A percentile compares a stretch with the other conserved stretches of the same genome.
phyloP scores from a whole-genome alignment of 768 basidiomycete species.

The Hericium erinaceus region DNA sequence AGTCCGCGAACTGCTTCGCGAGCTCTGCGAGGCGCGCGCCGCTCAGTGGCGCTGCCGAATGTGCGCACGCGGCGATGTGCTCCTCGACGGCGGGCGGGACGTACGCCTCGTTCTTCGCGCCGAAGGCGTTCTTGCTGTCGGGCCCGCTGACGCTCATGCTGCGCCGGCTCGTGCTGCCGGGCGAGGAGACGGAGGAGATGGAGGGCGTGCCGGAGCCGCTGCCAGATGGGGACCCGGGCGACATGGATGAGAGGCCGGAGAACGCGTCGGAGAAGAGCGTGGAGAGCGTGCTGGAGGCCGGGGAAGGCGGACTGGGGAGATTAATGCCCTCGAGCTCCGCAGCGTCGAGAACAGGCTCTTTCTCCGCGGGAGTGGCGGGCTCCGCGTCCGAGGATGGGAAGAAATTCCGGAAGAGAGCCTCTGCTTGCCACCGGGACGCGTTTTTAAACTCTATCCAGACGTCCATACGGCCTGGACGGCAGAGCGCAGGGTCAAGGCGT shows the following conservation, averaged over 20 bases:
- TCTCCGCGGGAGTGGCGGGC: slow-evolving; percentile 11
- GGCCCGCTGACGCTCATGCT: slow-evolving; percentile 1
- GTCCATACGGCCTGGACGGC: slow-evolving; percentile 89
- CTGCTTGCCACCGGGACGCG: slow-evolving; percentile 77
- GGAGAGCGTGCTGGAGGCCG: slow-evolving; percentile 37
- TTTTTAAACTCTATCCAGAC: slow-evolving; percentile 90
- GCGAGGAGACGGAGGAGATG: slow-evolving; percentile 15
- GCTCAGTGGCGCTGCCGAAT: slow-evolving; percentile 58
- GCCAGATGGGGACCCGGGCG: slow-evolving; percentile 23
- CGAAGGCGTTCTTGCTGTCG: slow-evolving; percentile 7
- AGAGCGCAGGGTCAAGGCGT: slow-evolving; percentile 80
- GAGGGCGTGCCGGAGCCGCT: slow-evolving; percentile 12
- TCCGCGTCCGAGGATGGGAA: slow-evolving; percentile 67
- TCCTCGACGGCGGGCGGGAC: slow-evolving; percentile 58
- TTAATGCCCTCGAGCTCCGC: slow-evolving; percentile 40
- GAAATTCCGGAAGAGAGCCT: slow-evolving; percentile 82
- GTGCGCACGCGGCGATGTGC: slow-evolving; percentile 46
- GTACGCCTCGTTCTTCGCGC: slow-evolving; percentile 30
- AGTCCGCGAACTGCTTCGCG: slow-evolving; percentile 71
- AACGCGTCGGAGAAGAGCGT: slow-evolving; percentile 36
- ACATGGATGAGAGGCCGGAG: slow-evolving; percentile 28
- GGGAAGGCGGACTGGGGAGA: slow-evolving; percentile 28
- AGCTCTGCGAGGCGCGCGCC: slow-evolving; percentile 53
- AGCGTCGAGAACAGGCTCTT: slow-evolving; percentile 20
- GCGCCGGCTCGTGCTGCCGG: slow-evolving; percentile 12